These are phyloP conservation scores for Backusella tarrabulga DNA, from an alignment of 192 early-diverging fungal genomes.

Conservation along the genomic window DNA sequence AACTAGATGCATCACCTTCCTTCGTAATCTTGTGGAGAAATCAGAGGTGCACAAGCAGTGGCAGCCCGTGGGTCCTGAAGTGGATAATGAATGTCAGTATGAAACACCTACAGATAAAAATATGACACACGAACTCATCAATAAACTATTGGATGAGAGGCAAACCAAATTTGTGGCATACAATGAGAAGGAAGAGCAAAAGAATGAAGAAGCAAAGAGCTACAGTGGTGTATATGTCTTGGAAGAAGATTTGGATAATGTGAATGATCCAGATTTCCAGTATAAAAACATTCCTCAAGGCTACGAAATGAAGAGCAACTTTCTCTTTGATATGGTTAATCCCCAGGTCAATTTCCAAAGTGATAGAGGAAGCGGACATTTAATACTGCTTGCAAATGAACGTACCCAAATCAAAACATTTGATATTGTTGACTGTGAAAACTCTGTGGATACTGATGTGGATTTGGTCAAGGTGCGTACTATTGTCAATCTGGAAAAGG, in stretches of 20 bases:
- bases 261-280: slow-evolving; percentile 40
- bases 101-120: slow-evolving; percentile 4
- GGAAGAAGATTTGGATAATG: slow-evolving; percentile 4
- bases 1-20: slow-evolving; percentile 68
- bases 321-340: slow-evolving; percentile 60
- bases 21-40: slow-evolving; percentile 53
- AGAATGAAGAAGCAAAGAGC: slow-evolving; percentile 4
- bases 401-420: slow-evolving; percentile 55
- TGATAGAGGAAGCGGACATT: slow-evolving; percentile 37
- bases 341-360: slow-evolving; percentile 70
- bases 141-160: slow-evolving; percentile 42
- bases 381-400: slow-evolving; percentile 56
- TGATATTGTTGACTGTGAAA: slow-evolving; percentile 50
- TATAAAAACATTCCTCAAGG: slow-evolving; percentile 52
- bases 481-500: slow-evolving; percentile 55
- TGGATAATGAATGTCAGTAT: neutral
- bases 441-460: slow-evolving; percentile 33
- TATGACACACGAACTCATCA: slow-evolving; percentile 41
- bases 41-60: neutral
- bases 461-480: slow-evolving; percentile 54
- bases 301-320: slow-evolving; percentile 50
- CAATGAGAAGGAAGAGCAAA: slow-evolving; percentile 36
- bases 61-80: neutral
- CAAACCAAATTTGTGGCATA: slow-evolving; percentile 35
- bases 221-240: neutral